Percentiles rank a stretch among this genome's conserved stretches.
These are phyloP conservation scores for Russula vinacea DNA, from an alignment of 768 basidiomycete species.

Conservation along the genomic window DNA sequence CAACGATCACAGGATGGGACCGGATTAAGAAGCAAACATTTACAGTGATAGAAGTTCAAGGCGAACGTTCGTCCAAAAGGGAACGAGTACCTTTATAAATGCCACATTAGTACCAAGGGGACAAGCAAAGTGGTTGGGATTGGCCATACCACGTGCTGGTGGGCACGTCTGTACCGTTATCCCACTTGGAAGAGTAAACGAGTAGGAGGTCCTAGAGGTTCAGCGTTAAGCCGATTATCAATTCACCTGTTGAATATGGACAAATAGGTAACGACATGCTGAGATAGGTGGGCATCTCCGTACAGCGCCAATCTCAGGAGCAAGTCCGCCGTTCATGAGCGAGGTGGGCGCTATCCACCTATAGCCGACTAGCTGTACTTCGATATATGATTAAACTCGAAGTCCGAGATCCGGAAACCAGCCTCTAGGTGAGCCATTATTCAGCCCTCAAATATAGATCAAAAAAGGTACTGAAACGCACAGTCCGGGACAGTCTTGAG, in stretches of 20 bases:
- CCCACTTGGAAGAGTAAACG: conserved; percentile 64
- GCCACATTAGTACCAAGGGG: conserved; percentile 14
- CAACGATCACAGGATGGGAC: conserved; percentile 41
- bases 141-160: conserved; percentile 63
- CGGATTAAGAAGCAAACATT: background rate
- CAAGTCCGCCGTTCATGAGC: conserved; percentile 53
- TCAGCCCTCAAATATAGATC: no score
- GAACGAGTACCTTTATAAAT: conserved; percentile 55
- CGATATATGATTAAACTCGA: conserved; percentile 73
- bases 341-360: conserved; percentile 64
- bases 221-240: background rate
- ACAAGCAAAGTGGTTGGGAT: conserved; percentile 7
- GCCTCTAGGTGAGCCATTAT: no score
- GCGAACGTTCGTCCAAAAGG: conserved; percentile 78
- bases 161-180: conserved; percentile 69
- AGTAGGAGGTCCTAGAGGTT: conserved; percentile 53
- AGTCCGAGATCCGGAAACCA: conserved; percentile 71
- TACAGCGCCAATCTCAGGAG: conserved; percentile 55
- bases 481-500: no score
- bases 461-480: no score
- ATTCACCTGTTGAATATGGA: conserved; percentile 3
- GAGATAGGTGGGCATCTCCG: conserved; percentile 63
- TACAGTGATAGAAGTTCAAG: background rate
- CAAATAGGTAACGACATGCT: conserved; percentile 51
- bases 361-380: conserved; percentile 62